phyloP scores from a whole-genome alignment of 2,329 filamentous ascomycete species.

The Aspergillus quadrilineatus region DNA sequence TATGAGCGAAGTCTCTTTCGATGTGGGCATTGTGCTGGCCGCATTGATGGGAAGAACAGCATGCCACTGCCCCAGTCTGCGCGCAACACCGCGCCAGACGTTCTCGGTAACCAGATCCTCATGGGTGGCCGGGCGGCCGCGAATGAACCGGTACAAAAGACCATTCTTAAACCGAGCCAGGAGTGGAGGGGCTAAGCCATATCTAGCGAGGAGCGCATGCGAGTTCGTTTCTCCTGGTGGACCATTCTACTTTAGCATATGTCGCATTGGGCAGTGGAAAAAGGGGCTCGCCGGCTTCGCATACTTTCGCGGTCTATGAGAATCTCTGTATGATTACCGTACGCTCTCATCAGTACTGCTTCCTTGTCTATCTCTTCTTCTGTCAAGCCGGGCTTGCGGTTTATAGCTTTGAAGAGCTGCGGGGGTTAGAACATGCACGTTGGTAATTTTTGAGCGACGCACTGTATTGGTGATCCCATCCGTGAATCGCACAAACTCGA shows the following conservation, averaged over 20 bases:
- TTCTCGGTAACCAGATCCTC: conserved; percentile 73
- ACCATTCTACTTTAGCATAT: conserved; percentile 34
- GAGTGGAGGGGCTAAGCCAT: conserved; percentile 79
- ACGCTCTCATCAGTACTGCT: conserved; percentile 85
- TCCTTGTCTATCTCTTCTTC: conserved; percentile 78
- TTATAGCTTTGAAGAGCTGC: conserved; percentile 53
- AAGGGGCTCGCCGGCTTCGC: conserved; percentile 32
- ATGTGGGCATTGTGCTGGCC: conserved; percentile 32
- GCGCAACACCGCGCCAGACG: conserved; percentile 80
- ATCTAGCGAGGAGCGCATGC: conserved; percentile 81
- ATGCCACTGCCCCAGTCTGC: conserved; percentile 89
- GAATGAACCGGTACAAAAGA: conserved; percentile 89
- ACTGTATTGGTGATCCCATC: conserved; percentile 97
- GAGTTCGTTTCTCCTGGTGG: conserved; percentile 59
- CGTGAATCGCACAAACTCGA: conserved; percentile 88
- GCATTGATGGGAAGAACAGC: conserved; percentile 62
- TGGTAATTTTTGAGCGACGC: conserved; percentile 31
- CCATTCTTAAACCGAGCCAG: conserved; percentile 94
- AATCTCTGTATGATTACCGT: conserved; percentile 89
- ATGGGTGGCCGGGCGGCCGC: conserved; percentile 75
- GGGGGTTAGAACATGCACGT: conserved; percentile 20
- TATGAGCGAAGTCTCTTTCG: conserved; percentile 19
- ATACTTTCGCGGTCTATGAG: conserved; percentile 93
- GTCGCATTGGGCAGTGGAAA: conserved; percentile 33
- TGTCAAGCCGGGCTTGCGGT: conserved; percentile 61